A percentile compares a stretch with the other conserved stretches of the same genome.
Evolutionary conservation across 1,284 basidiomycete genomes (phyloP).

Genomic region (Chondrostereum purpureum): DNA sequence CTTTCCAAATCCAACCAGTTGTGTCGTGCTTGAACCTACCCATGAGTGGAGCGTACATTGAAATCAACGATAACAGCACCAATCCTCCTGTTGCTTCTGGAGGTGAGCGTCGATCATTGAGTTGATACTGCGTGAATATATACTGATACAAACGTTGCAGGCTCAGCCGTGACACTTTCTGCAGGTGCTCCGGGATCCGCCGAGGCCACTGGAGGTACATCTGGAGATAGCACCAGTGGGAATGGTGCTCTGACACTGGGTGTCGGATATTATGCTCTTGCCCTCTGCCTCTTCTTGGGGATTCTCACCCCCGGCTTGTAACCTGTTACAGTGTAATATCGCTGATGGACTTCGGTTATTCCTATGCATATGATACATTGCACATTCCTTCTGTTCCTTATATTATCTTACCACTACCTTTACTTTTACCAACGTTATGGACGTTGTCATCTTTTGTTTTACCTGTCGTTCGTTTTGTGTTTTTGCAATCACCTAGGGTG

Average conservation of each 20-base stretch:
- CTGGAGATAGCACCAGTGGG: too few species aligned
- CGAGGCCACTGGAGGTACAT: slow-evolving; percentile 18
- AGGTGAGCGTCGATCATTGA: slow-evolving; percentile 15
- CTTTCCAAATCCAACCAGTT: slow-evolving; percentile 61
- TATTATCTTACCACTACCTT: not conserved
- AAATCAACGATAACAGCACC: slow-evolving; percentile 57
- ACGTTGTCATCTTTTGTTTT: not conserved
- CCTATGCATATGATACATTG: not conserved
- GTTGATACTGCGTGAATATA: not conserved
- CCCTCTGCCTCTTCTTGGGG: not conserved
- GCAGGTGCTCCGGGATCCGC: slow-evolving; percentile 31
- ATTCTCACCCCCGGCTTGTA: too few species aligned
- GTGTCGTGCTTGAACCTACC: slow-evolving; percentile 43
- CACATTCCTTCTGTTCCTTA: not conserved
- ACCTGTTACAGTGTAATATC: too few species aligned
- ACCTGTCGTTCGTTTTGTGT: too few species aligned
- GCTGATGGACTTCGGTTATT: not conserved
- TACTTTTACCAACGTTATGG: not conserved
- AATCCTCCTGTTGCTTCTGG: slow-evolving; percentile 40
- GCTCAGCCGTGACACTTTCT: slow-evolving; percentile 22
- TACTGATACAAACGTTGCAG: slow-evolving; percentile 15
- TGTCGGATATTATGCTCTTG: not conserved
- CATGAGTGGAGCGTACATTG: slow-evolving; percentile 56
- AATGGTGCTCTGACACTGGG: not conserved
- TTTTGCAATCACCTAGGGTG: too few species aligned